A percentile compares a stretch with the other conserved stretches of the same genome.
These are phyloP conservation scores for Orbilia ellipsospora DNA, from an alignment of 2,329 filamentous ascomycete species.

Conservation along the genomic window DNA sequence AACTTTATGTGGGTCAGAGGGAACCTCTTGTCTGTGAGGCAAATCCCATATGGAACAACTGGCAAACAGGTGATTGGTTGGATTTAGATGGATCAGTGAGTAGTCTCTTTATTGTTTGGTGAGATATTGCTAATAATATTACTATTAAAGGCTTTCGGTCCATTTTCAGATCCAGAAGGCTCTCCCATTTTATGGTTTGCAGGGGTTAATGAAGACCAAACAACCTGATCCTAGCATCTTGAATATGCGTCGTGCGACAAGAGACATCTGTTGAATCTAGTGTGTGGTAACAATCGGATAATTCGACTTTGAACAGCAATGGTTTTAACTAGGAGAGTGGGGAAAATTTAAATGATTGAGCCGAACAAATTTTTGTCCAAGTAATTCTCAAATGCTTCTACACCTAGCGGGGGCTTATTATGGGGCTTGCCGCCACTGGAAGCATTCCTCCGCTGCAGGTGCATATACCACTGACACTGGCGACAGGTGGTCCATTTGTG, in stretches of 20 bases:
- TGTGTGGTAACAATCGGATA: no score
- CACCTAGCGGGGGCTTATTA: constrained; percentile 42
- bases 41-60: constrained; percentile 36
- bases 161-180: constrained; percentile 35
- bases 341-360: no score
- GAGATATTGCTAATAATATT: neutral
- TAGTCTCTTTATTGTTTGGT: neutral
- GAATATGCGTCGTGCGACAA: neutral
- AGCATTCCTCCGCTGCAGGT: constrained; percentile 31
- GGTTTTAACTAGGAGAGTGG: no score
- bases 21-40: constrained; percentile 4
- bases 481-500: constrained; percentile 43
- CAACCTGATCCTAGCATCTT: neutral
- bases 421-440: constrained; percentile 42
- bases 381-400: no score
- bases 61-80: constrained; percentile 32
- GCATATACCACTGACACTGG: constrained; percentile 41
- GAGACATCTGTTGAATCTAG: no score
- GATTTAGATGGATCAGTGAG: constrained; percentile 41
- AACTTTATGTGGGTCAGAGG: constrained; percentile 5
- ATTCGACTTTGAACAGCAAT: no score
- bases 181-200: constrained; percentile 33
- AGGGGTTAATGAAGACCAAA: constrained; percentile 9
- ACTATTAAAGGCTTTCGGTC: constrained; percentile 33
- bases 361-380: no score